Evolutionary conservation across 163 green algal genomes (phyloP).

Genomic region (Prototheca wickerhamii): DNA sequence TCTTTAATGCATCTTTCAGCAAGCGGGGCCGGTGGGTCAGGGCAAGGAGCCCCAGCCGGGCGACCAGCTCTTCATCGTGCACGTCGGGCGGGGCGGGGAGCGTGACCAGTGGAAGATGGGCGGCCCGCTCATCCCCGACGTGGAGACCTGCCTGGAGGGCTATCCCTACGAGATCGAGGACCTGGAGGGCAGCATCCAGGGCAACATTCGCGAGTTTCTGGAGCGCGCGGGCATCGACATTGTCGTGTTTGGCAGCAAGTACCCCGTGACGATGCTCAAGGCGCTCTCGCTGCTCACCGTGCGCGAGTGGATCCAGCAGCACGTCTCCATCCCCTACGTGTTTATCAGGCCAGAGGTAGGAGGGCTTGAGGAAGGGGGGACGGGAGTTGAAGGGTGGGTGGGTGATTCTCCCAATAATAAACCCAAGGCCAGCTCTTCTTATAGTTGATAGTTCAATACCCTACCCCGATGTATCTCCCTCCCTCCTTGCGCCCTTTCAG

Average conservation of each 20-base stretch:
- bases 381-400: not conserved
- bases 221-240: conserved; percentile 16
- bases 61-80: conserved; percentile 23
- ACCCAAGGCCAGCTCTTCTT: not conserved
- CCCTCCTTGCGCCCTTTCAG: not conserved
- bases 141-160: conserved; percentile 16
- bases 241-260: conserved; percentile 10
- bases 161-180: conserved; percentile 18
- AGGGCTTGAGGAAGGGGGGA: not conserved
- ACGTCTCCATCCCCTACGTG: conserved; percentile 23
- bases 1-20: not conserved
- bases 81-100: conserved; percentile 13
- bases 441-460: not conserved
- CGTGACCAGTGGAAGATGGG: conserved; percentile 14
- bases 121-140: conserved; percentile 22
- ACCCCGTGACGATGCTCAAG: conserved; percentile 1
- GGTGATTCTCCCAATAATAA: not conserved
- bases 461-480: not conserved
- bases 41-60: not conserved
- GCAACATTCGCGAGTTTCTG: conserved; percentile 13
- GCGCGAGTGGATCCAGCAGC: conserved; percentile 23
- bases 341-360: conserved; percentile 19
- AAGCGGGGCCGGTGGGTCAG: not conserved
- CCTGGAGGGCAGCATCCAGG: conserved; percentile 20
- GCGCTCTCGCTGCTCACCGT: conserved; percentile 4